Conservation (phyloP, 2,329 filamentous ascomycete genomes). For the Apiospora koreana region DNA sequence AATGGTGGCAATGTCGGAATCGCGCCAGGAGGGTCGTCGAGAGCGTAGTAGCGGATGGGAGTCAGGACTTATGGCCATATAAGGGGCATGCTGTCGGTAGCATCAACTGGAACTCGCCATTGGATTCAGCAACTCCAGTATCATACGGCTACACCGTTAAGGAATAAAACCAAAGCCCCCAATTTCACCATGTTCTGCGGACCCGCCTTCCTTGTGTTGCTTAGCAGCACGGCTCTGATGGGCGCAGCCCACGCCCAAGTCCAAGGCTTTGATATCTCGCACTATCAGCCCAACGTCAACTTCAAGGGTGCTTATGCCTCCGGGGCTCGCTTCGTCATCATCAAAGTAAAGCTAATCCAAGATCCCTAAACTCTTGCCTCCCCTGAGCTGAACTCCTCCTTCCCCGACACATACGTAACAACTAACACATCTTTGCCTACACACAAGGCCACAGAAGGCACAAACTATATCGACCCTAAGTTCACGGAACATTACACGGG, state of each 20-base stretch:
- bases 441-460: slow-evolving; percentile 53
- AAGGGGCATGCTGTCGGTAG: not conserved
- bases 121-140: not conserved
- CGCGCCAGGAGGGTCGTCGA: not conserved
- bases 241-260: slow-evolving; percentile 31
- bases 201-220: slow-evolving; percentile 2
- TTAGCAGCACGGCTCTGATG: slow-evolving; percentile 9
- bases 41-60: not conserved
- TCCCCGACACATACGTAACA: not conserved
- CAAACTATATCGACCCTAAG: slow-evolving; percentile 41
- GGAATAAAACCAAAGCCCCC: not conserved
- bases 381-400: no score
- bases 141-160: not conserved
- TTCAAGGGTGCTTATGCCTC: slow-evolving; percentile 37
- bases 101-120: not conserved
- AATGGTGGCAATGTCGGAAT: no score
- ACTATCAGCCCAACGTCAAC: slow-evolving; percentile 40
- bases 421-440: not conserved
- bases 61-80: not conserved
- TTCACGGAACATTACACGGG: slow-evolving; percentile 52
- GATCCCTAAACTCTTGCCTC: not conserved
- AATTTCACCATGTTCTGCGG: not conserved
- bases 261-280: slow-evolving; percentile 44
- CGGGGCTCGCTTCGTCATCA: slow-evolving; percentile 46
- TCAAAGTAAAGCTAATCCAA: slow-evolving; percentile 35